Base-by-base conservation (phyloP, 2,329 filamentous ascomycete genomes). In the Ilyonectria robusta region DNA sequence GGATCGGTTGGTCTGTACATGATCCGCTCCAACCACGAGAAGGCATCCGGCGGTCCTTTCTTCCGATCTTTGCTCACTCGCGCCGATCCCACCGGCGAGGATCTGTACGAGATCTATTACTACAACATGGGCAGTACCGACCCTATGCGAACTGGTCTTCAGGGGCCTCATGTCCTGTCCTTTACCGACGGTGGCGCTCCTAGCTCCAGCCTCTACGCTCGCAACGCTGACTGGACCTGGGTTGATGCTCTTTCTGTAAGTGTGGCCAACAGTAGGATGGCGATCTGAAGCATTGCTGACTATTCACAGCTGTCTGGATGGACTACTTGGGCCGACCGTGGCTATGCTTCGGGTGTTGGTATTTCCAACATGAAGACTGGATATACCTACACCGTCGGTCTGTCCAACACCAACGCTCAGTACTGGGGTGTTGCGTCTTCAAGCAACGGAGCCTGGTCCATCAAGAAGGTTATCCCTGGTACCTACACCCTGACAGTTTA, bases 71-170 rank as follows among this genome's bases (percentile, higher is more conserved):
- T 82, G 19, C 71, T 82, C n/a, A 77, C 81, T 7, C 79, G 80
- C 19, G 81, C 79, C 35, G 74, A 73, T 60, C 70, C 72, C 11
- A 76, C 72, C 19, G 80, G 80, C 11, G 80, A 80, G 17, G 81
- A 83, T 61, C 72, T 83, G 17, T 83, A 82, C 67, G 81, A 83
- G 26, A 83, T 83, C 62, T 81, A 83, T 54, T 80, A 82, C 63
- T 83, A 83, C 72, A 81, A 79, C 68, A 82, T 83, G 81, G 81
- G 81, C 0, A 80, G 81, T 66, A 83, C 80, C 2, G 82, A 83
- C 61, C 71, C 78, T 4, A 79, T 82, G 77, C 77, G 81, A 51
- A 78, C 82, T 47, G 81, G 82, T 42, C 77, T 83, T 1, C 81
- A 83, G 59, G 81, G 82, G 6, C 82, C 82, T 1, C 80, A 78